Conservation (phyloP, 139 green algal genomes). For the Spirogloea muscicola region DNA sequence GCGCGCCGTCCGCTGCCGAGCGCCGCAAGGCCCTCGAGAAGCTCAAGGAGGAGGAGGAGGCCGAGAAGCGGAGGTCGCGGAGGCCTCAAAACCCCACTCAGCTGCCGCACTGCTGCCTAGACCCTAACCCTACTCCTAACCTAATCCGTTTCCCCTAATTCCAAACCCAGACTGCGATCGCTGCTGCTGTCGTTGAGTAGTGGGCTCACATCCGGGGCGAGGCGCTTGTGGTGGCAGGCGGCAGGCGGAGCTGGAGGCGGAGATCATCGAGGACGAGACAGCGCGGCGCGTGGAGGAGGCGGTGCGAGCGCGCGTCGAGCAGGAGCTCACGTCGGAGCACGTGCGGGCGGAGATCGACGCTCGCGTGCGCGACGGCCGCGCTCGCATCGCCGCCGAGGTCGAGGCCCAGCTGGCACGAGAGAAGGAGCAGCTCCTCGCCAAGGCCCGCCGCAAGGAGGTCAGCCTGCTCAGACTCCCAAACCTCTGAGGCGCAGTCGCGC, state of each 20-base stretch:
- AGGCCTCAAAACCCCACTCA: too few species aligned
- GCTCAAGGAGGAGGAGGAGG: too few species aligned
- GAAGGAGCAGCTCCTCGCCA: conserved; percentile 17
- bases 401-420: conserved; percentile 15
- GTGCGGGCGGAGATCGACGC: conserved; percentile 14
- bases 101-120: too few species aligned
- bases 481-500: neutral
- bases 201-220: too few species aligned
- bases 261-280: conserved; percentile 26
- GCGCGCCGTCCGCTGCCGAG: too few species aligned
- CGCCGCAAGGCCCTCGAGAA: too few species aligned
- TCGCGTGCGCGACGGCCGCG: conserved; percentile 1
- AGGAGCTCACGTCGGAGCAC: conserved; percentile 11
- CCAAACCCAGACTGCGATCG: too few species aligned
- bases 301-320: conserved; percentile 24
- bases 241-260: conserved; percentile 10
- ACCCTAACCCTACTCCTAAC: too few species aligned
- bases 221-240: conserved; percentile 2
- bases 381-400: conserved; percentile 22
- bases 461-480: neutral
- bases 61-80: too few species aligned
- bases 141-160: too few species aligned
- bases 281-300: conserved; percentile 20
- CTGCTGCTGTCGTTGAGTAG: too few species aligned
- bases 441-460: conserved; percentile 34